phyloP scores from a whole-genome alignment of 2,329 filamentous ascomycete species.

The Neonectria coccinea region DNA sequence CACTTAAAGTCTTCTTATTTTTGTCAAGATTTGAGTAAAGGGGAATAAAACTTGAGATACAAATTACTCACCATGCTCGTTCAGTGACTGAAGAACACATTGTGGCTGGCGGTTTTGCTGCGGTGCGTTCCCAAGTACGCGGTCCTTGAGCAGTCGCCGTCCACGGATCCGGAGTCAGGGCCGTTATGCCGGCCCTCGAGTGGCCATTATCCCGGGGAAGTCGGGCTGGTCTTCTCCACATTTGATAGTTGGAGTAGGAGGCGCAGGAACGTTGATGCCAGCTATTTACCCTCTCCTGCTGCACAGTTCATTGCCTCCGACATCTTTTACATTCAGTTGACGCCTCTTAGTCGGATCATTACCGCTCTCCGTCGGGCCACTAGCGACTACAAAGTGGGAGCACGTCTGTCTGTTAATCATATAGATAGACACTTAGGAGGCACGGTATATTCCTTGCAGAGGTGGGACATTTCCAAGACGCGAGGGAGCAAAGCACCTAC shows the following conservation, averaged over 20 bases:
- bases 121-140: neutral
- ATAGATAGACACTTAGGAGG: no score
- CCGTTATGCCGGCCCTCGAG: neutral
- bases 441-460: no score
- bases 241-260: neutral
- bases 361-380: neutral
- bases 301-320: neutral
- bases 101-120: neutral
- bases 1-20: conserved; percentile 31
- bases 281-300: neutral
- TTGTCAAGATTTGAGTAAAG: conserved; percentile 31
- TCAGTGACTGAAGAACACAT: no score
- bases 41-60: conserved; percentile 11
- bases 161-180: neutral
- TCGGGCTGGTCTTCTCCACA: neutral
- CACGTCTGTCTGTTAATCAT: neutral
- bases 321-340: neutral
- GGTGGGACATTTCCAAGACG: neutral
- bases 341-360: neutral
- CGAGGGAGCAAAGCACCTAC: neutral
- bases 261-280: neutral
- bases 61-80: neutral
- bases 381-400: neutral
- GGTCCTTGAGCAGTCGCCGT: neutral
- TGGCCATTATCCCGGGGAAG: neutral